phyloP scores from a whole-genome alignment of 106 monocot genomes.

The Platanthera guangdongensis region DNA sequence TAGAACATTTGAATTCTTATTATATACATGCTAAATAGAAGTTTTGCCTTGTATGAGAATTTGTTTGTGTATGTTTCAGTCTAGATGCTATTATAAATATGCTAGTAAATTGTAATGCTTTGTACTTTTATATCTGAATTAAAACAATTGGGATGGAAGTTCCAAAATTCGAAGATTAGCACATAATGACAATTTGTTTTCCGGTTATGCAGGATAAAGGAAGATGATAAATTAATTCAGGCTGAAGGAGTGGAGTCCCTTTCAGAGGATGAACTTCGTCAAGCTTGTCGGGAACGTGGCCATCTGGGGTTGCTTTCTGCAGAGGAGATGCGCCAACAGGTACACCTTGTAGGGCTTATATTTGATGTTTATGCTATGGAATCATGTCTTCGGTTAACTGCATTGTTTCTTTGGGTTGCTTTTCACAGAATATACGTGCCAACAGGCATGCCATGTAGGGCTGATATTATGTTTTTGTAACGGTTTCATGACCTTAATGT shows the following conservation, averaged over 20 bases:
- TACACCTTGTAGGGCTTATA: constrained; percentile 11
- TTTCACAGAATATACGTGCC: constrained; percentile 76
- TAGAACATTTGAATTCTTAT: background rate
- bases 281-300: constrained; percentile 88
- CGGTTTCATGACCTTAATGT: background rate
- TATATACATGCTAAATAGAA: background rate
- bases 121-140: background rate
- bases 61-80: background rate
- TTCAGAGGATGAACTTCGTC: constrained; percentile 81
- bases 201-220: constrained; percentile 62
- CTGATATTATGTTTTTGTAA: background rate
- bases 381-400: background rate
- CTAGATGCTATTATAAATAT: too few species aligned
- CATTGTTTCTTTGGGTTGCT: constrained; percentile 71
- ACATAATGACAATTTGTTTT: background rate
- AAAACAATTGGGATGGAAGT: background rate
- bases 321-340: constrained; percentile 95
- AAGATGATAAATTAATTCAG: constrained; percentile 91
- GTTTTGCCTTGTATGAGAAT: background rate
- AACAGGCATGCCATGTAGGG: constrained; percentile 42
- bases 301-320: constrained; percentile 86
- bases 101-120: background rate
- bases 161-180: background rate
- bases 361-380: background rate
- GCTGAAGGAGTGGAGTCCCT: constrained; percentile 92